Conservation (phyloP, 2,329 filamentous ascomycete genomes). For the Aspergillus costaricaensis region DNA sequence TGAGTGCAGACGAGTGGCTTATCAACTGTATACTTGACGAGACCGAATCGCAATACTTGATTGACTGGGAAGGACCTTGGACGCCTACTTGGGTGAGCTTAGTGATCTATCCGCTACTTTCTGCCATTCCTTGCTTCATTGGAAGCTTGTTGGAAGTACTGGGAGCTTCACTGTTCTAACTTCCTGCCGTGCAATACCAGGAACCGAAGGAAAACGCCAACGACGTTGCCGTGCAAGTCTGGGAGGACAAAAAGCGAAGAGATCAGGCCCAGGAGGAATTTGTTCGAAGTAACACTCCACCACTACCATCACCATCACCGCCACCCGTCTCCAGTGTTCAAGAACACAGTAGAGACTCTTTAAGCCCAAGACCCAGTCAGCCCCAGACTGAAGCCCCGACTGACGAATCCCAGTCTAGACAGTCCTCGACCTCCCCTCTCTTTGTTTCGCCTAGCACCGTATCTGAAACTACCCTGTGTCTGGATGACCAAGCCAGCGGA, state of each 20-base stretch:
- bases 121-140: neutral
- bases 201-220: slow-evolving; percentile 40
- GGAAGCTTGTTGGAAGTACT: neutral
- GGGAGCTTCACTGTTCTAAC: slow-evolving; percentile 12
- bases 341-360: slow-evolving; percentile 6
- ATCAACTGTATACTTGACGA: slow-evolving; percentile 42
- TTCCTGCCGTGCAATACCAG: slow-evolving; percentile 17
- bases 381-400: neutral
- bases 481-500: neutral
- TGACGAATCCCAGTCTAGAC: neutral
- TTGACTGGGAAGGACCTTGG: slow-evolving; percentile 42
- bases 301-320: neutral
- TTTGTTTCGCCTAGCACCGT: slow-evolving; percentile 19
- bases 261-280: slow-evolving; percentile 6
- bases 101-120: neutral
- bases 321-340: neutral
- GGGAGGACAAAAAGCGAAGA: slow-evolving; percentile 31
- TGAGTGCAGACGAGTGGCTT: slow-evolving; percentile 35
- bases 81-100: slow-evolving; percentile 42
- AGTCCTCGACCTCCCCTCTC: slow-evolving; percentile 18
- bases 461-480: neutral
- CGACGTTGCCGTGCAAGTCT: slow-evolving; percentile 31
- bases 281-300: slow-evolving; percentile 10
- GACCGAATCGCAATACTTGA: slow-evolving; percentile 37
- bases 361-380: neutral